A percentile compares a stretch with the other conserved stretches of the same genome.
These are phyloP conservation scores for Pestalotiopsis sp. DNA, from an alignment of 2,329 filamentous ascomycete genomes.

Conservation along the genomic window DNA sequence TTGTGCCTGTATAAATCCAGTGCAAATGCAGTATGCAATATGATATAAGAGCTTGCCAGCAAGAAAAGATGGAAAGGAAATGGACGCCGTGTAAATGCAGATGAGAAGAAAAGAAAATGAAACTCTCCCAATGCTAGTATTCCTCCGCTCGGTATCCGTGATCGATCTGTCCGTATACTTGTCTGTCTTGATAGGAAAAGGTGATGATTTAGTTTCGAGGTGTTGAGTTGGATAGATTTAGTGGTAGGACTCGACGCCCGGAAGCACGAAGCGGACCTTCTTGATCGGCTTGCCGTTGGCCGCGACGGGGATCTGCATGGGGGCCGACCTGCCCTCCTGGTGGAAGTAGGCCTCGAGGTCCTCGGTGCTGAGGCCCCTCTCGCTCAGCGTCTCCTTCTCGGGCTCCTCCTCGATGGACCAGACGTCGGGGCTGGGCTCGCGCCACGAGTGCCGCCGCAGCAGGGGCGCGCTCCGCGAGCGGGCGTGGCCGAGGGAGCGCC, in stretches of 20 bases:
- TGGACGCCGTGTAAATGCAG: slow-evolving; percentile 16
- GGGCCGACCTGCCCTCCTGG: slow-evolving; percentile 28
- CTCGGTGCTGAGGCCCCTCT: slow-evolving; percentile 38
- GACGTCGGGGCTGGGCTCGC: slow-evolving; percentile 61
- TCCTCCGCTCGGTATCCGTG: neutral
- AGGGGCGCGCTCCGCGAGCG: slow-evolving; percentile 34
- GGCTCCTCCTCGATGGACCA: slow-evolving; percentile 64
- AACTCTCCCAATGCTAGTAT: neutral
- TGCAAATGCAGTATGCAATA: neutral
- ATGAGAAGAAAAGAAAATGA: neutral
- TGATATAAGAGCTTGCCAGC: neutral
- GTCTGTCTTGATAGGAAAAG: neutral
- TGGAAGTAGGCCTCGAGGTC: slow-evolving; percentile 27
- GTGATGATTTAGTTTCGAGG: slow-evolving; percentile 12
- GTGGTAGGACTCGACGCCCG: slow-evolving; percentile 38
- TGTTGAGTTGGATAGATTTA: neutral
- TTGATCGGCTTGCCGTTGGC: slow-evolving; percentile 50
- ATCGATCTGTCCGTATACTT: neutral
- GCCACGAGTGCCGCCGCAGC: slow-evolving; percentile 53
- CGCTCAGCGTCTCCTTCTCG: slow-evolving; percentile 53
- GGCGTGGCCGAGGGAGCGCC: slow-evolving; percentile 32
- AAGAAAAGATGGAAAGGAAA: neutral
- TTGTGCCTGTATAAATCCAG: neutral
- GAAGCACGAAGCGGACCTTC: slow-evolving; percentile 59
- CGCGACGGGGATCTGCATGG: slow-evolving; percentile 43